These are phyloP conservation scores for Pseudovirgaria hyperparasitica DNA, from an alignment of 2,329 filamentous ascomycete genomes.

Conservation along the genomic window DNA sequence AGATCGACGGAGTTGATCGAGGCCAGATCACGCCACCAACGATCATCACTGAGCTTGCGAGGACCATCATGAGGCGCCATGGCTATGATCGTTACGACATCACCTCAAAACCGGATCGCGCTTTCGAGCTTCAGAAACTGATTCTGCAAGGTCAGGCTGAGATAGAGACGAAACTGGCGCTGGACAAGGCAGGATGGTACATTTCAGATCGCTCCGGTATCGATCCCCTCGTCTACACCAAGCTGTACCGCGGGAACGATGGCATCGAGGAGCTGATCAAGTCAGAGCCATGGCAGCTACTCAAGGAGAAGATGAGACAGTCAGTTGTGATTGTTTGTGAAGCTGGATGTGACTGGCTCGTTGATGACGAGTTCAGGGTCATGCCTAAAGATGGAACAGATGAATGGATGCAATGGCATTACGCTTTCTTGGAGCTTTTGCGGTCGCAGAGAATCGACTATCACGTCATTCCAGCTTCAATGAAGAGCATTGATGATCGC, in stretches of 20 bases:
- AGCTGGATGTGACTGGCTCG: slow-evolving; percentile 20
- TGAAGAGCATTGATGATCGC: slow-evolving; percentile 7
- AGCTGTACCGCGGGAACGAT: slow-evolving; percentile 15
- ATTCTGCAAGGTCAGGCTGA: slow-evolving; percentile 26
- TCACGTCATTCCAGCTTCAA: slow-evolving; percentile 8
- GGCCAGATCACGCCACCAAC: slow-evolving; percentile 1
- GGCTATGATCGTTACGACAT: slow-evolving; percentile 24
- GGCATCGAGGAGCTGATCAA: slow-evolving; percentile 13
- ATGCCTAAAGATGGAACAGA: slow-evolving; percentile 16
- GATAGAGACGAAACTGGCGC: no score
- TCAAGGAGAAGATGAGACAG: slow-evolving; percentile 20
- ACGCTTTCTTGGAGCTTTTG: slow-evolving; percentile 11
- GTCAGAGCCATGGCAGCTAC: slow-evolving; percentile 14
- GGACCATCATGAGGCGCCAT: slow-evolving; percentile 20
- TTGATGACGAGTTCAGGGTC: slow-evolving; percentile 26
- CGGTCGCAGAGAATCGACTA: slow-evolving; percentile 10
- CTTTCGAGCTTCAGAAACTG: slow-evolving; percentile 23
- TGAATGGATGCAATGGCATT: slow-evolving; percentile 15
- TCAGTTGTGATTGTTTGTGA: slow-evolving; percentile 28
- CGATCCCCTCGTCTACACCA: slow-evolving; percentile 30
- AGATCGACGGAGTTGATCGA: no score
- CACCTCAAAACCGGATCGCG: slow-evolving; percentile 11
- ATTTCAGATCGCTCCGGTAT: slow-evolving; percentile 33
- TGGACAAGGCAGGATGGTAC: slow-evolving; percentile 16
- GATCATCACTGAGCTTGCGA: slow-evolving; percentile 27